These are phyloP conservation scores for Trichoderma aggressivum DNA, from an alignment of 2,329 filamentous ascomycete genomes.

Conservation along the genomic window DNA sequence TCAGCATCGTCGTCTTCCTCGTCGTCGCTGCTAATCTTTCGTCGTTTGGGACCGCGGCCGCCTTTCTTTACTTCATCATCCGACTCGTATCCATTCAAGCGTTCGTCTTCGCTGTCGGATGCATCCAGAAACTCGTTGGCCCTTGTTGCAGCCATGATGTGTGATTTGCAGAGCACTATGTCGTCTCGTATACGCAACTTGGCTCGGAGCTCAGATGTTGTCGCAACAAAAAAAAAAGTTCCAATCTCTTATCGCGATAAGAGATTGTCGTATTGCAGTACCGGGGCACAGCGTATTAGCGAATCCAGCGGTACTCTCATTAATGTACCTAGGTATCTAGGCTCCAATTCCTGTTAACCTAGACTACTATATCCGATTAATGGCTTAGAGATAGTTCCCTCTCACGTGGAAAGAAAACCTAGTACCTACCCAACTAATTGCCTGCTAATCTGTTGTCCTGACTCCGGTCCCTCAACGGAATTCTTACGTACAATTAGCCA, in stretches of 20 bases:
- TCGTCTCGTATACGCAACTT: not conserved
- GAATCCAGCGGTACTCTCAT: not conserved
- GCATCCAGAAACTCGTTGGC: slow-evolving; percentile 69
- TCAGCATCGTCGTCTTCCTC: slow-evolving; percentile 36
- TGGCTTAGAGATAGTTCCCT: not conserved
- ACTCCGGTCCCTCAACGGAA: not conserved
- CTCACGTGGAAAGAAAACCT: not conserved
- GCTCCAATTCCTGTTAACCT: not conserved
- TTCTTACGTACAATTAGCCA: not conserved
- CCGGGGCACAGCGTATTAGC: not conserved
- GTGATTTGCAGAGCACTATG: not conserved
- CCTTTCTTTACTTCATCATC: slow-evolving; percentile 68
- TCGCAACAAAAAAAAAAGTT: slow-evolving; percentile 25
- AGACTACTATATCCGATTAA: not conserved
- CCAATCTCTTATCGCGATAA: slow-evolving; percentile 16
- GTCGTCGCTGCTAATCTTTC: slow-evolving; percentile 49
- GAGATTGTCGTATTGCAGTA: slow-evolving; percentile 1
- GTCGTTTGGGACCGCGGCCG: slow-evolving; percentile 58
- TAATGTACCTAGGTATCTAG: not conserved
- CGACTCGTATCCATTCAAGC: slow-evolving; percentile 60
- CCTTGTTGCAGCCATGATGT: slow-evolving; percentile 62
- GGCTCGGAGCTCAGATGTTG: not conserved
- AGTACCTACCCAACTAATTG: not conserved
- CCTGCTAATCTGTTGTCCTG: not conserved
- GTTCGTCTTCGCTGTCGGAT: slow-evolving; percentile 57